A percentile compares a stretch with the other conserved stretches of the same genome.
Evolutionary conservation across 2,329 filamentous ascomycete species (phyloP).

Genomic region (Xenosphaeropsis pyriputrescens): DNA sequence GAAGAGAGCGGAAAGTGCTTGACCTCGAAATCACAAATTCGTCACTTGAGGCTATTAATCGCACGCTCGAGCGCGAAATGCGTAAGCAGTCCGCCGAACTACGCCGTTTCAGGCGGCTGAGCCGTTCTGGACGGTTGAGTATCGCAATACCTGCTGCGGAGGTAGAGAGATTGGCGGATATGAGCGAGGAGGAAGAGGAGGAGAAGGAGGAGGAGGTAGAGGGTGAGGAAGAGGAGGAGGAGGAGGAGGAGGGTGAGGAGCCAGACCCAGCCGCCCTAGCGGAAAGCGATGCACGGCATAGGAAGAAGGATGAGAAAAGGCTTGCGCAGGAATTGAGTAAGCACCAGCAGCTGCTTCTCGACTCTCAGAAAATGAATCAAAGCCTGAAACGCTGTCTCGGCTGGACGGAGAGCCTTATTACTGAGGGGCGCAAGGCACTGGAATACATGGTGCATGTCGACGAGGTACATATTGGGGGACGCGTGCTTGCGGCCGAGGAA

Average conservation of each 20-base stretch:
- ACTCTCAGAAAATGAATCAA: slow-evolving; percentile 91
- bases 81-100: slow-evolving; percentile 83
- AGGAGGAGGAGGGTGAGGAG: slow-evolving; percentile 14
- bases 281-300: slow-evolving; percentile 33
- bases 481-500: slow-evolving; percentile 61
- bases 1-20: slow-evolving; percentile 85
- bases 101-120: slow-evolving; percentile 73
- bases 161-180: slow-evolving; percentile 25
- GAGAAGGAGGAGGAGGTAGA: slow-evolving; percentile 32
- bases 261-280: slow-evolving; percentile 25
- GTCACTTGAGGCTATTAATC: slow-evolving; percentile 86
- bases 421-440: slow-evolving; percentile 74
- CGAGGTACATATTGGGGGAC: slow-evolving; percentile 69
- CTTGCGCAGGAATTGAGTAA: slow-evolving; percentile 76
- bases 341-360: slow-evolving; percentile 76
- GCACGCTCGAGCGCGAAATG: slow-evolving; percentile 79
- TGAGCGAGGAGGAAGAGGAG: slow-evolving; percentile 32
- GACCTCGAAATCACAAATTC: slow-evolving; percentile 96
- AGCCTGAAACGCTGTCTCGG: slow-evolving; percentile 79
- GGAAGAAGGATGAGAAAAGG: slow-evolving; percentile 66
- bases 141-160: slow-evolving; percentile 23
- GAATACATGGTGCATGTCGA: slow-evolving; percentile 66
- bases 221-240: slow-evolving; percentile 27
- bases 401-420: slow-evolving; percentile 84
- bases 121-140: slow-evolving; percentile 63